Evolutionary conservation across 768 basidiomycete genomes (phyloP), one percentile per base, ranked within the genome.

Genomic region (Rhodotorula kratochvilovae): DNA sequence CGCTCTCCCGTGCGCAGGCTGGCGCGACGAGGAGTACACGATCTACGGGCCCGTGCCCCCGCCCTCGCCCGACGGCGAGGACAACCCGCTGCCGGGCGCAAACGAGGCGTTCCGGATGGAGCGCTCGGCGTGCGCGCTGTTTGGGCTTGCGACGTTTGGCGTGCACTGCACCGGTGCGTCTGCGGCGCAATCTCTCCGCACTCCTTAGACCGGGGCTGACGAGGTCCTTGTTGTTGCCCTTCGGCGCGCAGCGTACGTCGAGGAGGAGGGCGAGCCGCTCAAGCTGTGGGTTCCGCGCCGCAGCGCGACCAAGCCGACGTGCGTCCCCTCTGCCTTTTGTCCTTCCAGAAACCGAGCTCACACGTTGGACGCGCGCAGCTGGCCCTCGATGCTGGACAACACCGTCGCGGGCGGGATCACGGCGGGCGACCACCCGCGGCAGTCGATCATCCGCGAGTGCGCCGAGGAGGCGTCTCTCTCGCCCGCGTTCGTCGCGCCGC

Each of bases 81-180:
- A 75, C 85, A 87, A 83, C 83, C 64, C 74, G 65, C 72, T 81
- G 51, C n/a, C 42, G 7, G 80, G 78, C 35, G 80, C 77, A 10
- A 90, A 92, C 79, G 90, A 85, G 68, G 90, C 86, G 31, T 96
- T 98, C 80, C 85, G 87, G 79, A 86, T 98, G 85, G 96, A 98
- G 80, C 85, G 95, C 51, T 84, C 90, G 2, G 92, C 92, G 5
- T 92, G 90, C 79, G 85, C 89, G 1, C 81, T 98, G 45, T 97
- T 98, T 77, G 93, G 95, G 5, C 80, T 94, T 13, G 85, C 91
- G 62, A 96, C 94, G 1, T 93, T 90, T 76, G 95, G 96, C 0
- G 90, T 95, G 5, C 96, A 98, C 80, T 86, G 94, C 87, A 90
- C 86, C 29, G 81, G 82, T 79, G 53, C 55, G 56, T 54, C 39